Percentiles rank a stretch among this genome's conserved stretches.
These are phyloP conservation scores for Pterocarpus macrocarpus DNA, from an alignment of 306 rosid species.

Conservation along the genomic window DNA sequence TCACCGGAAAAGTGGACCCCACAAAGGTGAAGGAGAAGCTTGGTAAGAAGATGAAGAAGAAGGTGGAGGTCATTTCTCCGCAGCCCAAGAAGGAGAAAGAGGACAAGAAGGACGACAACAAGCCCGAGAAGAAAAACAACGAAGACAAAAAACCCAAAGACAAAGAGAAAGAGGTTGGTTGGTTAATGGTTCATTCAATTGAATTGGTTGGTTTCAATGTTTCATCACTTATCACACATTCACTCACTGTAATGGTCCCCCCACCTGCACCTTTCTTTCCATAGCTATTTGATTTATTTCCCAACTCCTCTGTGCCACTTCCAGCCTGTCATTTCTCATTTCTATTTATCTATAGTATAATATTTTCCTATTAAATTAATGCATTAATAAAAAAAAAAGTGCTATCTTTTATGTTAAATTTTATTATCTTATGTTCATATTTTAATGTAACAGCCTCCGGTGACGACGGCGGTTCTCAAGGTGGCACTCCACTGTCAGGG, in stretches of 20 bases:
- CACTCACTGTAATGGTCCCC: slow-evolving; percentile 19
- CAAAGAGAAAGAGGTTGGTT: slow-evolving; percentile 31
- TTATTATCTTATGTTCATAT: background rate
- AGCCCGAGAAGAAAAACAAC: slow-evolving; percentile 51
- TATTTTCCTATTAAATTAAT: too few species aligned
- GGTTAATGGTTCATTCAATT: background rate
- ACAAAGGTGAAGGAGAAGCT: slow-evolving; percentile 61
- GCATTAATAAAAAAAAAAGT: too few species aligned
- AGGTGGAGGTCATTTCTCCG: slow-evolving; percentile 84
- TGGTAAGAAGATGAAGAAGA: slow-evolving; percentile 71
- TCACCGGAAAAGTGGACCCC: slow-evolving; percentile 81
- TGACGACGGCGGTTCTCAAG: slow-evolving; percentile 80
- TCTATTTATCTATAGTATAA: too few species aligned
- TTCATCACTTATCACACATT: background rate
- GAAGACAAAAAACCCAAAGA: slow-evolving; percentile 70
- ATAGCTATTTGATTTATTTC: background rate
- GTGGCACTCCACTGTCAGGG: slow-evolving; percentile 85
- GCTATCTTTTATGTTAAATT: too few species aligned
- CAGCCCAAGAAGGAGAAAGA: slow-evolving; percentile 71
- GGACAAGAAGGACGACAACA: slow-evolving; percentile 44
- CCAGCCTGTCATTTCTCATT: slow-evolving; percentile 34
- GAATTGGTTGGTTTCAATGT: too few species aligned
- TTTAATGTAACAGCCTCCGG: slow-evolving; percentile 52
- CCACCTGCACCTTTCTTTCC: background rate
- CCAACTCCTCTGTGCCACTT: background rate